Evolutionary conservation across 2,329 filamentous ascomycete species (phyloP).

Genomic region (Diaporthe nobilis): DNA sequence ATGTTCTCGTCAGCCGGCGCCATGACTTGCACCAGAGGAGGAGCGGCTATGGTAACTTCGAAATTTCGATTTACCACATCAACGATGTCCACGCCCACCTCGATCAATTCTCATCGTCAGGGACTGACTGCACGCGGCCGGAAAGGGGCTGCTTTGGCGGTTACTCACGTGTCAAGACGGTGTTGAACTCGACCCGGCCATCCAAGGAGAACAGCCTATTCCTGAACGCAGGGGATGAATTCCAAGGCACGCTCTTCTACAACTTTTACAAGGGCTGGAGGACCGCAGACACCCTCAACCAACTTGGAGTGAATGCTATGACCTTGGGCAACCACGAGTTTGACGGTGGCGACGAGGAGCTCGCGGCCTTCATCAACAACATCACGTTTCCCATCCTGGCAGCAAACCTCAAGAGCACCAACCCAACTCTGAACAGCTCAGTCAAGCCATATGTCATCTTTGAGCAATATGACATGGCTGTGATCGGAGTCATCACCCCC

Average conservation of each 20-base stretch:
- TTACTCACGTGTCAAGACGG: slow-evolving; percentile 74
- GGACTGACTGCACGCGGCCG: slow-evolving; percentile 72
- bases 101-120: slow-evolving; percentile 72
- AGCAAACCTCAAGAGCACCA: slow-evolving; percentile 73
- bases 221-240: slow-evolving; percentile 78
- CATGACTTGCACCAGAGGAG: slow-evolving; percentile 62
- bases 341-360: slow-evolving; percentile 73
- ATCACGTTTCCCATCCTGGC: slow-evolving; percentile 76
- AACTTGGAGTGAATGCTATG: slow-evolving; percentile 77
- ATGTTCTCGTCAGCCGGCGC: slow-evolving; percentile 64
- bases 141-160: slow-evolving; percentile 73
- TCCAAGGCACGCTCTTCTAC: slow-evolving; percentile 78
- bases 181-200: slow-evolving; percentile 69
- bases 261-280: slow-evolving; percentile 77
- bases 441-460: slow-evolving; percentile 78
- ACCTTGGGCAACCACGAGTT: slow-evolving; percentile 78
- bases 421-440: slow-evolving; percentile 71
- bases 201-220: slow-evolving; percentile 73
- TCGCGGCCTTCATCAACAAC: slow-evolving; percentile 74
- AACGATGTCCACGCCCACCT: slow-evolving; percentile 79
- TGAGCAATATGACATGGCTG: slow-evolving; percentile 70
- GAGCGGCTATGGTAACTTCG: slow-evolving; percentile 64
- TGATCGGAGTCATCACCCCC: slow-evolving; percentile 74
- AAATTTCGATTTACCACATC: slow-evolving; percentile 77
- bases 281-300: slow-evolving; percentile 76